Percentiles rank a stretch among this genome's conserved stretches.
phyloP scores from a whole-genome alignment of 805 yeast species.

The Kodamaea lidongshanica region DNA sequence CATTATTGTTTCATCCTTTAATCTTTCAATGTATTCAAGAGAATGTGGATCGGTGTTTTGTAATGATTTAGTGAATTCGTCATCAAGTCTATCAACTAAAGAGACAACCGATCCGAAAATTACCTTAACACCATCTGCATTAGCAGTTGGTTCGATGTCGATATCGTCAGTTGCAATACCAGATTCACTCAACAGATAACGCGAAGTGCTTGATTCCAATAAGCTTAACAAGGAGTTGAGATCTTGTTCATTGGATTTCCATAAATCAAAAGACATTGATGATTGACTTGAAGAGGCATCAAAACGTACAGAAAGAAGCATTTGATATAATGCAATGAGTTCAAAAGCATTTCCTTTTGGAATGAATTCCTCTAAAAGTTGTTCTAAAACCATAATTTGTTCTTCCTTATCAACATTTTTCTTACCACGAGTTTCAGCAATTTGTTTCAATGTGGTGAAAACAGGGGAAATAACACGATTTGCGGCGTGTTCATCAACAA shows the following conservation, averaged over 20 bases:
- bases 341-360: slow-evolving; percentile 53
- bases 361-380: slow-evolving; percentile 36
- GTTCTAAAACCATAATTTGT: slow-evolving; percentile 69
- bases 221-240: slow-evolving; percentile 56
- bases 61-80: slow-evolving; percentile 83
- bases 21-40: slow-evolving; percentile 83
- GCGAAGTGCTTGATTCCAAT: slow-evolving; percentile 53
- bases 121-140: slow-evolving; percentile 53
- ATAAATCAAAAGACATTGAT: slow-evolving; percentile 71
- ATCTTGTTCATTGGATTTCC: slow-evolving; percentile 68
- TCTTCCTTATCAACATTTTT: slow-evolving; percentile 81
- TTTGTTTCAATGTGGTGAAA: slow-evolving; percentile 64
- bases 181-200: slow-evolving; percentile 67
- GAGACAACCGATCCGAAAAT: slow-evolving; percentile 82
- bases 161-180: slow-evolving; percentile 69
- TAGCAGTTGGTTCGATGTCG: slow-evolving; percentile 57
- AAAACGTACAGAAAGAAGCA: slow-evolving; percentile 81
- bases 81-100: slow-evolving; percentile 88
- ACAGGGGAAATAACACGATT: slow-evolving; percentile 42
- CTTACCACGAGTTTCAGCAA: slow-evolving; percentile 90
- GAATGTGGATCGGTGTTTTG: slow-evolving; percentile 93
- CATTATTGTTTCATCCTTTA: slow-evolving; percentile 76
- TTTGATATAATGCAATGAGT: slow-evolving; percentile 66
- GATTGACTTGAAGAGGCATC: slow-evolving; percentile 65
- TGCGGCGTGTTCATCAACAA: slow-evolving; percentile 29